Evolutionary conservation across 2,329 filamentous ascomycete genomes (phyloP).

Genomic region (Keithomyces neogunnii): DNA sequence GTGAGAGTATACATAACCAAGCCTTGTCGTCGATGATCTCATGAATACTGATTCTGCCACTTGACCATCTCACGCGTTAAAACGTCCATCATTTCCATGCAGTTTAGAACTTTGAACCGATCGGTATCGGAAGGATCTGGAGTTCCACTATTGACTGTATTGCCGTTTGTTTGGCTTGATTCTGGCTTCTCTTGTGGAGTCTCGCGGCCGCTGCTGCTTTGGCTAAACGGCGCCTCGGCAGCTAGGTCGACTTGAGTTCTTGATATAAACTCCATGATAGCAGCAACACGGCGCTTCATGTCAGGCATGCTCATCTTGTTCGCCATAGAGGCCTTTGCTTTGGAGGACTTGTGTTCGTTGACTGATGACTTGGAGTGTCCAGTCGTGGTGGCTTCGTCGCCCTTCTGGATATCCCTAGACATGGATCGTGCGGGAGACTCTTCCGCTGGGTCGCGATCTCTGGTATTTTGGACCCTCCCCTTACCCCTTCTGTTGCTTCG

Average conservation of each 20-base stretch:
- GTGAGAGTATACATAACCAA: background rate
- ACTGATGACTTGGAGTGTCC: constrained; percentile 25
- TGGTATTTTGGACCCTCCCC: constrained; percentile 76
- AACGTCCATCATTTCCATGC: constrained; percentile 85
- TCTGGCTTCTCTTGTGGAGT: constrained; percentile 26
- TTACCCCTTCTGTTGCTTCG: constrained; percentile 59
- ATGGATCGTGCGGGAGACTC: constrained; percentile 49
- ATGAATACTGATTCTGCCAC: constrained; percentile 69
- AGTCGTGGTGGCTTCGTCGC: constrained; percentile 23
- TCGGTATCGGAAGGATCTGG: constrained; percentile 21
- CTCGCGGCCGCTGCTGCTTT: constrained; percentile 21
- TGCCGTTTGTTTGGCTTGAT: constrained; percentile 26
- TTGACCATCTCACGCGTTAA: constrained; percentile 72
- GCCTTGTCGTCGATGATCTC: constrained; percentile 5
- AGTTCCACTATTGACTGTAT: constrained; percentile 16
- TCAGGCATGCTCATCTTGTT: constrained; percentile 78
- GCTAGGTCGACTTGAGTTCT: constrained; percentile 84
- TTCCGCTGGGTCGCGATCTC: constrained; percentile 56
- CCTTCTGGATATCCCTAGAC: constrained; percentile 38
- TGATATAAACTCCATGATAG: constrained; percentile 83
- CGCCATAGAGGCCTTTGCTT: constrained; percentile 42
- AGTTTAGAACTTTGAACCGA: constrained; percentile 68
- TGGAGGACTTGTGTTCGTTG: constrained; percentile 44
- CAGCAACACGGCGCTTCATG: constrained; percentile 75
- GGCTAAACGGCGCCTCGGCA: constrained; percentile 46